A percentile compares a stretch with the other conserved stretches of the same genome.
Conservation (phyloP, 352 stramenopile species). For the Phytophthora sp. region DNA sequence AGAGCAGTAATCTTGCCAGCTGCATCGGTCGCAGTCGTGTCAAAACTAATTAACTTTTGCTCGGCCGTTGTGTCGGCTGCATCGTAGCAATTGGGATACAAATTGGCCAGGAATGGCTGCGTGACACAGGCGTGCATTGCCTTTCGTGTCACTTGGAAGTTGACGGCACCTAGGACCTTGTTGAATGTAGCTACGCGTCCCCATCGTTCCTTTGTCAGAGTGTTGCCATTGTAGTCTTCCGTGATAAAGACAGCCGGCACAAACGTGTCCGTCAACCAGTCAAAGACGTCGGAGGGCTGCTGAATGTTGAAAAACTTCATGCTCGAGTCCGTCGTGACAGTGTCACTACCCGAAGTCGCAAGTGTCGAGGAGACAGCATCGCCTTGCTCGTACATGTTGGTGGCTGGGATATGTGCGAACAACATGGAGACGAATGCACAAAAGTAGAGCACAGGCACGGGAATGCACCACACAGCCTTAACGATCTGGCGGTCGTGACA, state of each 20-base stretch:
- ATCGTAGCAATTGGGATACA: constrained; percentile 62
- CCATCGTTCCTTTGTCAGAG: constrained; percentile 34
- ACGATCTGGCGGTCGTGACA: constrained; percentile 49
- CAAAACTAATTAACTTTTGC: constrained; percentile 49
- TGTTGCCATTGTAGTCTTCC: constrained; percentile 55
- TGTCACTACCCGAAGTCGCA: constrained; percentile 51
- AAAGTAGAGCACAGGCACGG: constrained; percentile 47
- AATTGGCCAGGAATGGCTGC: constrained; percentile 37
- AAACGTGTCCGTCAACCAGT: constrained; percentile 51
- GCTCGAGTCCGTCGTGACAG: constrained; percentile 45
- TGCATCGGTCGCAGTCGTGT: constrained; percentile 45
- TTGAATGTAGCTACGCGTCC: constrained; percentile 28
- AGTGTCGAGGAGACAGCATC: constrained; percentile 41
- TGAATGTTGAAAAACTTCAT: constrained; percentile 60
- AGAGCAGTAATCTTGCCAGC: constrained; percentile 28
- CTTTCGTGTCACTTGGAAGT: constrained; percentile 39
- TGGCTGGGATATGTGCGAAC: constrained; percentile 47
- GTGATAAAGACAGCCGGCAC: constrained; percentile 55
- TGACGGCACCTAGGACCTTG: constrained; percentile 31
- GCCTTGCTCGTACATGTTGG: constrained; percentile 42
- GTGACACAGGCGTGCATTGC: constrained; percentile 33
- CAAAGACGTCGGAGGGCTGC: constrained; percentile 44
- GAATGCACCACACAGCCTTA: constrained; percentile 40
- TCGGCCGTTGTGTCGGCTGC: constrained; percentile 21
- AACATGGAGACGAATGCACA: constrained; percentile 53